Conservation (phyloP, 2,329 filamentous ascomycete genomes). For the Rachicladosporium sp. region DNA sequence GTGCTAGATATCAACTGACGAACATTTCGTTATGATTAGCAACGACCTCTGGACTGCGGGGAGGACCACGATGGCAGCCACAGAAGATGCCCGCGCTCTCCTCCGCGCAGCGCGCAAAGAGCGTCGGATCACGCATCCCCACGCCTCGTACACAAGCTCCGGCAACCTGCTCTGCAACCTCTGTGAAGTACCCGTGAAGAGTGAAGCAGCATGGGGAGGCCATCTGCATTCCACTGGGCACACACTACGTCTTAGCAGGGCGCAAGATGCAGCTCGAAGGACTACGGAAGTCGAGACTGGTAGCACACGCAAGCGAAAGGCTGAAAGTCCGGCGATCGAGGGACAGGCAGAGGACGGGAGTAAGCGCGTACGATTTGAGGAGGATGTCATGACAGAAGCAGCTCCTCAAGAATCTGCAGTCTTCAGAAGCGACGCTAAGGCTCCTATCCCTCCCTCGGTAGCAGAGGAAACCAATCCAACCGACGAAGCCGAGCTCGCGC, state of each 20-base stretch:
- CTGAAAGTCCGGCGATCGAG: slow-evolving; percentile 12
- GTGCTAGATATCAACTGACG: no score
- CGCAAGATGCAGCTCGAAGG: slow-evolving; percentile 21
- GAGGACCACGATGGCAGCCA: no score
- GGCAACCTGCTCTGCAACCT: slow-evolving; percentile 57
- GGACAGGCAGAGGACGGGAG: slow-evolving; percentile 10
- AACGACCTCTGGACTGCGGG: no score
- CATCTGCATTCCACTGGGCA: slow-evolving; percentile 44
- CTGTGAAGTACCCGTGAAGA: slow-evolving; percentile 53
- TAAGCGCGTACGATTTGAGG: slow-evolving; percentile 5
- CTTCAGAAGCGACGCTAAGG: neutral
- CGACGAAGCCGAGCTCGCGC: slow-evolving; percentile 43
- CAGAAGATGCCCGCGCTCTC: slow-evolving; percentile 58
- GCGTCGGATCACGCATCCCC: slow-evolving; percentile 58
- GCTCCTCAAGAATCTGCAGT: neutral
- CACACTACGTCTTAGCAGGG: slow-evolving; percentile 23
- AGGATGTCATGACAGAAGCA: neutral
- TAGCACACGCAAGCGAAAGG: slow-evolving; percentile 43
- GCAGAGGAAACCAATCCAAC: slow-evolving; percentile 22
- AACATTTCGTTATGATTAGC: no score
- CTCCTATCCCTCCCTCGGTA: slow-evolving; percentile 6
- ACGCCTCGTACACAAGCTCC: slow-evolving; percentile 54
- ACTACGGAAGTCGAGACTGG: slow-evolving; percentile 12
- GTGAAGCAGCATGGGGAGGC: slow-evolving; percentile 54
- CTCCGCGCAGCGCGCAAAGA: slow-evolving; percentile 65